phyloP scores from a whole-genome alignment of 768 basidiomycete genomes.

The Suillus cothurnatus region DNA sequence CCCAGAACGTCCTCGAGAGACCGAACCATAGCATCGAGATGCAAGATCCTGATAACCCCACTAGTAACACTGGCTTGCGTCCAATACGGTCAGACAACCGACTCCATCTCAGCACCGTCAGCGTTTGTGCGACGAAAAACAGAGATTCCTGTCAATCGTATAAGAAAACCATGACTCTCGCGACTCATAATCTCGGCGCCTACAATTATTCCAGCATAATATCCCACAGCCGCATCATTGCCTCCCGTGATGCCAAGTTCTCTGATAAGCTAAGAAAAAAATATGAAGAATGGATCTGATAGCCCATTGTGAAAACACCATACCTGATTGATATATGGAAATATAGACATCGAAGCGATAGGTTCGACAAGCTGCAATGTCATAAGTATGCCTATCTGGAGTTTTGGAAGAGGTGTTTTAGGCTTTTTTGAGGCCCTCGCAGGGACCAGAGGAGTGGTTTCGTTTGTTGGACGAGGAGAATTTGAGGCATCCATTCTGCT shows the following conservation, averaged over 20 bases:
- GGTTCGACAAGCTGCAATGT: slow-evolving; percentile 36
- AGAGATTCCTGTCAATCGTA: slow-evolving; percentile 58
- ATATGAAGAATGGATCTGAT: background rate
- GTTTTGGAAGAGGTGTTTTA: background rate
- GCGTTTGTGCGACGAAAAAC: slow-evolving; percentile 75
- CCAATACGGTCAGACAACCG: slow-evolving; percentile 69
- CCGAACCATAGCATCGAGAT: slow-evolving; percentile 74
- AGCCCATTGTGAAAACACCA: background rate
- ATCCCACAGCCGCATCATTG: slow-evolving; percentile 46
- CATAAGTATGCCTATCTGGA: slow-evolving; percentile 26
- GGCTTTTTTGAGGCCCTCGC: background rate
- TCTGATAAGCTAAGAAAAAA: slow-evolving; percentile 2
- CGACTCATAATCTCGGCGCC: slow-evolving; percentile 13
- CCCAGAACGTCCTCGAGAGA: slow-evolving; percentile 66
- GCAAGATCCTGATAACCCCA: slow-evolving; percentile 61
- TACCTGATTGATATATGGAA: slow-evolving; percentile 52
- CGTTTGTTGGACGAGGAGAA: background rate
- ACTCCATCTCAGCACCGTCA: slow-evolving; percentile 74
- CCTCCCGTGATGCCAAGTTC: slow-evolving; percentile 5
- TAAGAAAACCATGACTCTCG: background rate
- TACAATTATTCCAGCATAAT: slow-evolving; percentile 75
- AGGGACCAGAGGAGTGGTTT: background rate
- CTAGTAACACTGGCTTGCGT: slow-evolving; percentile 71
- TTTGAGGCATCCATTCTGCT: background rate
- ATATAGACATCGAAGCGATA: slow-evolving; percentile 45